Evolutionary conservation across 208 protist species (phyloP).

Genomic region (Leptomonas pyrrhocoris): DNA sequence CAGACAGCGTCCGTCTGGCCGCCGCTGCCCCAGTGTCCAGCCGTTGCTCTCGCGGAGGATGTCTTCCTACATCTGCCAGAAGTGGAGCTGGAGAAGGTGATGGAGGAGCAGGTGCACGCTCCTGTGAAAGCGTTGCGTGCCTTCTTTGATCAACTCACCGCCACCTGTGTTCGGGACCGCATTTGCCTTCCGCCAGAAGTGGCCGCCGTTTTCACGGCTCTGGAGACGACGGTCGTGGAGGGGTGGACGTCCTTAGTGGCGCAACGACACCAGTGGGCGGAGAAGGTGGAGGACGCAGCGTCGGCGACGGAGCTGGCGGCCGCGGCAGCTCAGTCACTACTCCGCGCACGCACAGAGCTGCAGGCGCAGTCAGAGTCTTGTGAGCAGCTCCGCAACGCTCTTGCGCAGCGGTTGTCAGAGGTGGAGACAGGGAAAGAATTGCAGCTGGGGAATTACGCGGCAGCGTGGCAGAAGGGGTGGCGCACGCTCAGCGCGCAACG

Average conservation of each 20-base stretch:
- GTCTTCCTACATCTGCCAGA: neutral
- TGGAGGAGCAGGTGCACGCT: neutral
- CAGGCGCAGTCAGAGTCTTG: neutral
- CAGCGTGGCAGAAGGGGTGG: conserved; percentile 23
- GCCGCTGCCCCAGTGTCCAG: neutral
- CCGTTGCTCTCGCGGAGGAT: neutral
- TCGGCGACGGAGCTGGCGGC: neutral
- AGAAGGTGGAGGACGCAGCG: neutral
- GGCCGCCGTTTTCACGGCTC: neutral
- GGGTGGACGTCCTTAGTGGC: neutral
- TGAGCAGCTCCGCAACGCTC: neutral
- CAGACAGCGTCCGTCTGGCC: neutral
- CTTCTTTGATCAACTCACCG: conserved; percentile 2
- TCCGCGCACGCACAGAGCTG: neutral
- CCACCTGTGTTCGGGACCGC: conserved; percentile 1
- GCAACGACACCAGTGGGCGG: conserved; percentile 10
- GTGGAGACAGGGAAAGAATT: conserved; percentile 5
- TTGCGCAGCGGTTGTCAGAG: neutral
- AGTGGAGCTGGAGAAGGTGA: neutral
- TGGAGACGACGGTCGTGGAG: neutral
- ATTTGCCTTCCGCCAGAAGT: conserved; percentile 3
- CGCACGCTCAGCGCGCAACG: conserved; percentile 12
- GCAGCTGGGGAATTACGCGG: conserved; percentile 31
- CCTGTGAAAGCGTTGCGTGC: conserved; percentile 12
- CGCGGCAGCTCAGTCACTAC: neutral